Percentiles rank a stretch among this genome's conserved stretches.
phyloP scores from a whole-genome alignment of 306 rosid species.

The Citrullus amarus region DNA sequence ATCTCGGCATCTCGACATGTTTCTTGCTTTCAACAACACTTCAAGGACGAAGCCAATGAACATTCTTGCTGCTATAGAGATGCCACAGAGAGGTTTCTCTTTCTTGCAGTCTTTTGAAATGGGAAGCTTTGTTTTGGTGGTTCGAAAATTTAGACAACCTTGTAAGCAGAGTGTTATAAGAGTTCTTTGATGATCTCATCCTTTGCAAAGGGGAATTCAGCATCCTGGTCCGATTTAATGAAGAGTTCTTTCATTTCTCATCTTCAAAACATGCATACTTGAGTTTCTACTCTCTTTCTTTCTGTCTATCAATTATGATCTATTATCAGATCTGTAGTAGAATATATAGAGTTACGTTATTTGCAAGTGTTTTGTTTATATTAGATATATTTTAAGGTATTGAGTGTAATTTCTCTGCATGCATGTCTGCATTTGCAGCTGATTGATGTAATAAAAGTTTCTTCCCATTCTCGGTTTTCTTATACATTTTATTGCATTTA shows the following conservation, averaged over 20 bases:
- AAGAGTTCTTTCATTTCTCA: neutral
- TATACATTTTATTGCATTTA: neutral
- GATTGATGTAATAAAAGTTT: slow-evolving; percentile 11
- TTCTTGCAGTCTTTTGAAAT: neutral
- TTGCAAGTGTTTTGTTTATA: slow-evolving; percentile 1
- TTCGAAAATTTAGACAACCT: neutral
- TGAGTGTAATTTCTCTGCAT: slow-evolving; percentile 10
- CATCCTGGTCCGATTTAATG: slow-evolving; percentile 5
- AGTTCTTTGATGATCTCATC: neutral
- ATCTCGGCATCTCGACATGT: neutral
- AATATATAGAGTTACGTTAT: neutral
- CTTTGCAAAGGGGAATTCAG: slow-evolving; percentile 7
- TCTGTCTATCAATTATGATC: neutral
- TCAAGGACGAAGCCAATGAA: neutral
- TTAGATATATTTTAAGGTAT: neutral
- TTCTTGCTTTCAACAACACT: neutral
- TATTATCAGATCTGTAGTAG: slow-evolving; percentile 1
- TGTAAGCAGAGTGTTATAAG: neutral
- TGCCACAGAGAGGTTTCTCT: neutral
- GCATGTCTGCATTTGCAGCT: slow-evolving; percentile 5
- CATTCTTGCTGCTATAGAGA: neutral
- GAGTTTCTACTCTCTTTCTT: neutral
- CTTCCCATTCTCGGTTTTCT: neutral
- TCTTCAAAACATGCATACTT: neutral
- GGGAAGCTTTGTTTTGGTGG: neutral